Base-by-base conservation (phyloP, 768 basidiomycete genomes). In the Mycena capillaripes region DNA sequence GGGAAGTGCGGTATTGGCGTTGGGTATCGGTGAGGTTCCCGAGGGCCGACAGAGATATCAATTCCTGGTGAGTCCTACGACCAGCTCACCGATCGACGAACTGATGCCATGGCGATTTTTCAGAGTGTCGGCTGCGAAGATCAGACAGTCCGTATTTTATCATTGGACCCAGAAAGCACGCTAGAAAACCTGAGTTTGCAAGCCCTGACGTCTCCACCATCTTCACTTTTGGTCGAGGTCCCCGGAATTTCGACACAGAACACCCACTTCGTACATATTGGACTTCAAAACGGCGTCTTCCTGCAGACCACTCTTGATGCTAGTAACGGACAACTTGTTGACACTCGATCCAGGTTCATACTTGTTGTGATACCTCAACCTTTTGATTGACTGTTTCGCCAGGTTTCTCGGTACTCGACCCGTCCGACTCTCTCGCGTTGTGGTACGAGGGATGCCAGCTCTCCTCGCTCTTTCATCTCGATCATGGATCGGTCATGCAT, bases 71-170 rank as follows among this genome's bases (percentile, higher is more conserved):
- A n/a, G 66, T 48, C 34, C 9, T 8, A 38, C 5, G 10, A 19
- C n/a, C 10, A 3, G 2, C 34, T 27, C 19, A 12, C 27, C 25
- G 14, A 29, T 6, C 27, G 0, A 19, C 32, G 27, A 32, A 32
- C 1, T 94, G 56, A 29, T 34, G n/a, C n/a, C n/a, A n/a, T n/a
- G n/a, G n/a, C n/a, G n/a, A n/a, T 52, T 67, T 11, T 77, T 48
- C 21, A 98, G 95, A 97, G 97, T 57, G 97, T 99, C 50, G 97
- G 97, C n/a, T 99, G 97, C 78, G 98, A 98, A 80, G 97, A 99
- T 75, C 96, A 98, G 78, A 99, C 97, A 4, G 96, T 99, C 69
- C 95, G 97, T 46, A 95, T 99, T 76, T 94, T 99, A 71, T 98
- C 97, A 1, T 85, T 99, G 66, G 97, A 98, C 79, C 96, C 97